Conservation (phyloP, 352 stramenopile species). For the Globisporangium cylindrosporum region DNA sequence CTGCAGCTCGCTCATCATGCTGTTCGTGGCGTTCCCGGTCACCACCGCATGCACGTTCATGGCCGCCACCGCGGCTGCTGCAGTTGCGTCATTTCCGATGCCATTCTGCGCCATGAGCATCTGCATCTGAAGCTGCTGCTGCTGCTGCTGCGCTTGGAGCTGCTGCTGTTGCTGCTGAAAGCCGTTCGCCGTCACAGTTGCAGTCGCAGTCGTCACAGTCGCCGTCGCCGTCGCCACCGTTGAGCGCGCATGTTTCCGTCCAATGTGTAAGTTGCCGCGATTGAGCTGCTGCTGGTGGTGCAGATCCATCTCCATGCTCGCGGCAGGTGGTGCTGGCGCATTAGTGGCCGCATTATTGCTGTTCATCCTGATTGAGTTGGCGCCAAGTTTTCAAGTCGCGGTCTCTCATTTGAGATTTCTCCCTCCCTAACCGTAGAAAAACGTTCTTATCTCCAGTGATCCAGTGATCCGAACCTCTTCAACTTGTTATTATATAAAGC, state of each 20-base stretch:
- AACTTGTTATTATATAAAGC: not conserved
- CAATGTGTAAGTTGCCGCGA: conserved; percentile 9
- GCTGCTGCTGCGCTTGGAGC: conserved; percentile 14
- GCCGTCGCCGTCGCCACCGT: not conserved
- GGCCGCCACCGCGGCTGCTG: conserved; percentile 13
- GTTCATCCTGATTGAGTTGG: not conserved
- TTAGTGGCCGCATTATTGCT: not conserved
- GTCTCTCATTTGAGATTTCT: not conserved
- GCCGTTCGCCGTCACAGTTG: conserved; percentile 7
- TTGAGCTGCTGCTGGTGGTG: conserved; percentile 8
- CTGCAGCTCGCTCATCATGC: conserved; percentile 23
- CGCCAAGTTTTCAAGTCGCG: not conserved
- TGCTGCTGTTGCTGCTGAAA: conserved; percentile 10
- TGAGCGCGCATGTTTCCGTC: conserved; percentile 23
- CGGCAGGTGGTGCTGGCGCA: not conserved
- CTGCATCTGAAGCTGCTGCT: conserved; percentile 21
- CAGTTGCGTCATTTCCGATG: conserved; percentile 2
- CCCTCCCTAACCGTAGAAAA: not conserved
- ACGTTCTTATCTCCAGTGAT: not conserved
- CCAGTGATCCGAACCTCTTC: not conserved
- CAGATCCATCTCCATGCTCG: conserved; percentile 1
- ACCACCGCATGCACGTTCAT: conserved; percentile 6
- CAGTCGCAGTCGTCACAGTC: not conserved
- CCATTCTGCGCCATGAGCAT: conserved; percentile 19
- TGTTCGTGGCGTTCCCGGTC: not conserved